Conservation (phyloP, 352 stramenopile genomes). For the Plasmopara viticola region DNA sequence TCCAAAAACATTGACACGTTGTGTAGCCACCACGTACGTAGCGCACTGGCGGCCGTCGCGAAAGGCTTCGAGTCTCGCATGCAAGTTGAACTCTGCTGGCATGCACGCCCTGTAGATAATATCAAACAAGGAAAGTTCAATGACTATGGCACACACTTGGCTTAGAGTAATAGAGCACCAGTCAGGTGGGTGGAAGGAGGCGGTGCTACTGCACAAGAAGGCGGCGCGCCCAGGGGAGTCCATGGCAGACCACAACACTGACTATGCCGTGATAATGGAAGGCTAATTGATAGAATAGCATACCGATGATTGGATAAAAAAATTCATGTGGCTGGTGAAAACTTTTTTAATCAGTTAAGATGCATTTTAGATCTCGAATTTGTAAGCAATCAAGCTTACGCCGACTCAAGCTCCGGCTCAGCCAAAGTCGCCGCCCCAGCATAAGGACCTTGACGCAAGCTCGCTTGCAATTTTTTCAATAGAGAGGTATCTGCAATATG, state of each 20-base stretch:
- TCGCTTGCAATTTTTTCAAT: conserved; percentile 46
- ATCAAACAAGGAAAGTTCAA: conserved; percentile 2
- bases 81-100: conserved; percentile 54
- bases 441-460: conserved; percentile 61
- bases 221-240: conserved; percentile 54
- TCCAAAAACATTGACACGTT: conserved; percentile 78
- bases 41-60: conserved; percentile 70
- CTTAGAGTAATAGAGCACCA: conserved; percentile 31
- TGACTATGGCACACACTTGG: neutral
- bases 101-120: conserved; percentile 45
- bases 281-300: conserved; percentile 3
- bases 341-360: no score
- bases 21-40: conserved; percentile 82
- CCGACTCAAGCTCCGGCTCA: conserved; percentile 62
- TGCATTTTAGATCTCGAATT: no score
- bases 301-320: conserved; percentile 3
- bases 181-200: conserved; percentile 69
- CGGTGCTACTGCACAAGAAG: conserved; percentile 74
- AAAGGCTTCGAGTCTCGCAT: conserved; percentile 71
- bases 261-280: conserved; percentile 13
- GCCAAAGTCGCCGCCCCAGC: conserved; percentile 32
- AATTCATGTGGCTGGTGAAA: no score
- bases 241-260: conserved; percentile 18
- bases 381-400: conserved; percentile 13
- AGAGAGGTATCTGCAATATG: conserved; percentile 38